Conservation (phyloP, 305 asterid species). For the Fraxinus paxiana region DNA sequence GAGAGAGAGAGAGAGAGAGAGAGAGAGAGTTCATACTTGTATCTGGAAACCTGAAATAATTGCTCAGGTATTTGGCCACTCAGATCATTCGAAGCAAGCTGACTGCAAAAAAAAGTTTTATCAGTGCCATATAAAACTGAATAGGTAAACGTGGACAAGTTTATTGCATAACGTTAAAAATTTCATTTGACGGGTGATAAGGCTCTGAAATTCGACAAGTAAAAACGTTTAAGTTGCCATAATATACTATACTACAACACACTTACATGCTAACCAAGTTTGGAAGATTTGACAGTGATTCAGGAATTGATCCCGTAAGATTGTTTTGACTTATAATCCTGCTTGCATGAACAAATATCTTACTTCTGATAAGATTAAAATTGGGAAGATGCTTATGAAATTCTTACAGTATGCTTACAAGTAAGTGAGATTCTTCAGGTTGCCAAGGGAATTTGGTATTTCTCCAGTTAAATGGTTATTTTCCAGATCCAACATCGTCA, state of each 20-base stretch:
- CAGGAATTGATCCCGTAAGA: constrained; percentile 69
- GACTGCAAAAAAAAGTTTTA: constrained; percentile 43
- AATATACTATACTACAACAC: neutral
- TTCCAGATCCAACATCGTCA: constrained; percentile 74
- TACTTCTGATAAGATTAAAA: constrained; percentile 14
- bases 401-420: constrained; percentile 46
- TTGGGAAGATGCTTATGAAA: neutral
- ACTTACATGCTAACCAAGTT: constrained; percentile 60
- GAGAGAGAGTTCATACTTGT: constrained; percentile 48
- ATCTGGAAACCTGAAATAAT: constrained; percentile 59
- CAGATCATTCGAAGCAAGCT: constrained; percentile 70
- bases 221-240: neutral
- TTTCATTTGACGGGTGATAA: neutral
- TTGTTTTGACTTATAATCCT: constrained; percentile 76
- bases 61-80: constrained; percentile 62
- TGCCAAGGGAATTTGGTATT: constrained; percentile 77
- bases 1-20: neutral
- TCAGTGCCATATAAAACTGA: constrained; percentile 14
- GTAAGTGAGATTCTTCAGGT: constrained; percentile 61
- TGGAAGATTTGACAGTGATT: constrained; percentile 58
- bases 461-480: constrained; percentile 70
- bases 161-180: neutral
- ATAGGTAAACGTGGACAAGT: neutral
- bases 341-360: constrained; percentile 25
- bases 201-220: neutral